Conservation (phyloP, 345 rosid genomes). For the Citrus australasica region DNA sequence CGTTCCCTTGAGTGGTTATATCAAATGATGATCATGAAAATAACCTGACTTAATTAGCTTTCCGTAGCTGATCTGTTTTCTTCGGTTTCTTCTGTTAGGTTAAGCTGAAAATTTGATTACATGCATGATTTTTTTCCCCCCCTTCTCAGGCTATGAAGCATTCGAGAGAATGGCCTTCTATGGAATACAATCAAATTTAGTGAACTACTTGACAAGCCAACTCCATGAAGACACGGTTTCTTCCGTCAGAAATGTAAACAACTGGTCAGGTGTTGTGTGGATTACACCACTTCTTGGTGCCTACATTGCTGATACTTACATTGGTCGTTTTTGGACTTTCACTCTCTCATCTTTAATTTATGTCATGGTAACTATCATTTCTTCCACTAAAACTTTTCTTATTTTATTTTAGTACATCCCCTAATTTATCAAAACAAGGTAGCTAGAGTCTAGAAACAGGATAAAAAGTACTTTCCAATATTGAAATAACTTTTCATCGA, state of each 20-base stretch:
- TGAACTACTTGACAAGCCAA: slow-evolving; percentile 69
- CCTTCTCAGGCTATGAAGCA: slow-evolving; percentile 71
- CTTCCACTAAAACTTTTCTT: neutral
- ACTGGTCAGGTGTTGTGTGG: slow-evolving; percentile 95
- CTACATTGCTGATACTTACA: slow-evolving; percentile 79
- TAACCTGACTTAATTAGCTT: no score
- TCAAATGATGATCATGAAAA: no score
- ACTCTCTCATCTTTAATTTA: slow-evolving; percentile 82
- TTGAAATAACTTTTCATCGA: neutral
- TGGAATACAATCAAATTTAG: slow-evolving; percentile 82
- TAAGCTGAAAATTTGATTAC: neutral
- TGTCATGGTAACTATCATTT: slow-evolving; percentile 44
- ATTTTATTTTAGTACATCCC: neutral
- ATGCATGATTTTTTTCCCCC: neutral
- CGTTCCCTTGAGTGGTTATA: no score
- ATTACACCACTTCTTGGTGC: slow-evolving; percentile 90
- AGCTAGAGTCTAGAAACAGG: neutral
- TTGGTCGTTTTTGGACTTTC: slow-evolving; percentile 95
- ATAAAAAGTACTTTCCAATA: neutral
- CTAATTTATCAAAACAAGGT: neutral
- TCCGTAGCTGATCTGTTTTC: no score
- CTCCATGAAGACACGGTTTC: slow-evolving; percentile 86
- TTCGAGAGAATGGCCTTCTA: slow-evolving; percentile 97
- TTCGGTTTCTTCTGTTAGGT: neutral
- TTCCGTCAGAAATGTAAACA: slow-evolving; percentile 83